Base-by-base conservation (phyloP, 345 rosid genomes). In the Citrus reticulata region DNA sequence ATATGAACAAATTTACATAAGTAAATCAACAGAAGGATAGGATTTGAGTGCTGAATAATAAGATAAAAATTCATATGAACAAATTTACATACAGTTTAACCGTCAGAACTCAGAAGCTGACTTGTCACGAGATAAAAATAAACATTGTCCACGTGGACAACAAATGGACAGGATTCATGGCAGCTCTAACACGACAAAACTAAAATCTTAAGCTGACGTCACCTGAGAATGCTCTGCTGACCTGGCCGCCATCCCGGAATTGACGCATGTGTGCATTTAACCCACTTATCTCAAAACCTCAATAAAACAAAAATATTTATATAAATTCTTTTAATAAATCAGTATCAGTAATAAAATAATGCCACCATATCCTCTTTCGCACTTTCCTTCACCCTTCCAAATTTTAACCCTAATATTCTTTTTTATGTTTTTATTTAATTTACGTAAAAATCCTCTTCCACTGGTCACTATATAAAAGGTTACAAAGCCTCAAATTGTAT, bases 231-330 rank as follows among this genome's bases (percentile, higher is more conserved):
- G 54, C 30, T 10, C 1, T 54, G 60, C 75, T 82, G 81, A 81
- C 87, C 72, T 24, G 74, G 85, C 85, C 76, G 78, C 85, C 87
- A 25, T 29, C 46, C 17, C 19, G 49, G 30, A 67, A 78, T 86
- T 86, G 87, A 85, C 86, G 72, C 87, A 79, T 71, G 87, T 80
- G 87, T 69, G 70, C 81, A 51, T 59, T 80, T 24, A 64, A 9
- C 66, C 75, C 71, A 19, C n/a, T 51, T 1, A 10, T 55, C 24
- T 27, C 54, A 66, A 29, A 22, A 54, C 72, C 40, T 66, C 9
- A 27, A 0, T n/a, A 73, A 4, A 30, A 7, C 1, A 51, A 32
- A 20, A 20, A 46, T 3, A 0, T 46, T 46, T 46, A 0, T 42
- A 20, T 20, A 72, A 24, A 24, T 3, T n/a, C 5, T 66, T 40